These are phyloP conservation scores for Golubevia sp. DNA, from an alignment of 1,284 basidiomycete species.

Conservation along the genomic window DNA sequence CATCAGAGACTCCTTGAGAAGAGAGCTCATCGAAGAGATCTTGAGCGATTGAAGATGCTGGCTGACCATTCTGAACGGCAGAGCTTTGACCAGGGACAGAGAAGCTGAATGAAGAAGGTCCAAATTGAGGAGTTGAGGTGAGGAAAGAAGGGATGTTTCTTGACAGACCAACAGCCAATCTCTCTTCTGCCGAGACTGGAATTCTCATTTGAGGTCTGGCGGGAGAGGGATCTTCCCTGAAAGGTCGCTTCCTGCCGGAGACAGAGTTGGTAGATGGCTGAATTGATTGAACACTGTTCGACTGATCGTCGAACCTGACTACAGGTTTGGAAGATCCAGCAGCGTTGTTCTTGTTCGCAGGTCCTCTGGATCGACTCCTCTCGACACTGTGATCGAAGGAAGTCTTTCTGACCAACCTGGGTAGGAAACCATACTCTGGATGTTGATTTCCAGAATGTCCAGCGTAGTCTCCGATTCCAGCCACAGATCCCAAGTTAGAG, in stretches of 20 bases:
- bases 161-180: conserved; percentile 55
- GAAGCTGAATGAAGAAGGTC: conserved; percentile 47
- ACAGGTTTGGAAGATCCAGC: no score
- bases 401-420: conserved; percentile 56
- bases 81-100: conserved; percentile 21
- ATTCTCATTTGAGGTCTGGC: conserved; percentile 34
- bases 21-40: no score
- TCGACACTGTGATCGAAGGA: conserved; percentile 59
- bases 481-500: conserved; percentile 51
- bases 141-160: conserved; percentile 39
- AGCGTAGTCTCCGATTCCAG: conserved; percentile 54
- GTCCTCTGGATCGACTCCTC: no score
- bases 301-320: no score
- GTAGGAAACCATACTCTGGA: conserved; percentile 58
- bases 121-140: conserved; percentile 19
- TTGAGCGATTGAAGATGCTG: no score
- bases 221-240: conserved; percentile 45
- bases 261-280: conserved; percentile 14
- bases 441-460: conserved; percentile 54
- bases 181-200: conserved; percentile 48
- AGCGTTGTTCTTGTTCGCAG: no score
- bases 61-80: no score
- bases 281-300: no score
- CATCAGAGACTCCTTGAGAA: no score
- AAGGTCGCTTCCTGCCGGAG: conserved; percentile 48